Base-by-base conservation (phyloP, 495 filamentous ascomycete species). In the Xylaria venustula region DNA sequence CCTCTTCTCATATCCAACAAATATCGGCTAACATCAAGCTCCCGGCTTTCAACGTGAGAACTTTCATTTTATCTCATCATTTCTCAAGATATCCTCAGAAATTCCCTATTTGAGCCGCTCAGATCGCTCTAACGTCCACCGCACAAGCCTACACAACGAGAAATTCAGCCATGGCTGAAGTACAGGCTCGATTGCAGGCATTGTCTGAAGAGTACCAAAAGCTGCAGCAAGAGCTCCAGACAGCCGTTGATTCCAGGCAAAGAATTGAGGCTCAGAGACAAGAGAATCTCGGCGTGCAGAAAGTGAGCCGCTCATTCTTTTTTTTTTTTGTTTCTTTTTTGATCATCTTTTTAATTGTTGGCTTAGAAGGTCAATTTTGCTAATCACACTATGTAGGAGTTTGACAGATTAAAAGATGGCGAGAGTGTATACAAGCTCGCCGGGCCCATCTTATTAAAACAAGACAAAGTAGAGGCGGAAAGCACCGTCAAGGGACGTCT, bases 401-500 rank as follows among this genome's bases (percentile, higher is more conserved):
- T 98, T 74, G 75, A 83, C 30, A 81, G 81, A 57, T 81, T 98
- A 58, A 84, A 86, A 60, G 86, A 91, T 48, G 87, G 88, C 63
- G 87, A 93, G 61, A 90, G 87, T 52, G 95, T 99, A 75, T 99
- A 92, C 82, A 98, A 98, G 73, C 83, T 96, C 36, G 85, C 97
- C 52, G 94, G 94, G 1, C 94, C 94, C 0, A 90, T 98, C 9
- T 79, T 99, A 47, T 74, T 98, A 67, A 97, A 98, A 79, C 95
- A 98, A 73, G 94, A 98, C 12, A 90, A 88, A 67, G 74, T 78
- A 2, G 94, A 98, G 66, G 94, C 95, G 0, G 81, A 88, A 49
- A 88, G 90, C 84, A 91, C 92, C 6, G 95, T 98, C 30, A 89
- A 93, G 62, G 89, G 90, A 45, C 86, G 94, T 9, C 73, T 98